These are phyloP conservation scores for Suhomyces ambrosiae DNA, from an alignment of 1,139 yeast species.

Conservation along the genomic window DNA sequence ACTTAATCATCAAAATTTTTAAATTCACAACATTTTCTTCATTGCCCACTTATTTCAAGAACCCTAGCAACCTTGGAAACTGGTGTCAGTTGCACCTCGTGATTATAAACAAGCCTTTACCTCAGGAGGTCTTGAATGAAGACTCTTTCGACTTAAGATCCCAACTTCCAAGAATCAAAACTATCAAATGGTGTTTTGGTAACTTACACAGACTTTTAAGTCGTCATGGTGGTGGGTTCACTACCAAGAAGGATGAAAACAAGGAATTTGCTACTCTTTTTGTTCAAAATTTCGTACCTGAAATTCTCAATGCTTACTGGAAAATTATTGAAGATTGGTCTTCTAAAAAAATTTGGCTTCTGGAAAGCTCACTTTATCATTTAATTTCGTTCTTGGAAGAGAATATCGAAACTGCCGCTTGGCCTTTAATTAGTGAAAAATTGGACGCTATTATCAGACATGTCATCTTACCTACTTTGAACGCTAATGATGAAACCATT, in stretches of 20 bases:
- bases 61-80: conserved; percentile 52
- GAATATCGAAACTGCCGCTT: conserved; percentile 55
- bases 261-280: conserved; percentile 50
- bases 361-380: conserved; percentile 61
- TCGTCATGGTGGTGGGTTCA: conserved; percentile 55
- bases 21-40: conserved; percentile 60
- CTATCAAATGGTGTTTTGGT: conserved; percentile 75
- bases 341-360: conserved; percentile 56
- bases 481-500: conserved; percentile 55
- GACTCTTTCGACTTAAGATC: conserved; percentile 37
- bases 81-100: conserved; percentile 68
- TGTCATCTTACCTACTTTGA: conserved; percentile 64
- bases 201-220: conserved; percentile 61
- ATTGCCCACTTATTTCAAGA: conserved; percentile 60
- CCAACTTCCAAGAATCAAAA: conserved; percentile 54
- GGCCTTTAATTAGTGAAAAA: conserved; percentile 57
- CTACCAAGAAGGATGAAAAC: conserved; percentile 38
- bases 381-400: conserved; percentile 67
- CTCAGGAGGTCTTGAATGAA: conserved; percentile 38
- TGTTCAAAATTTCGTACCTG: conserved; percentile 58
- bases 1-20: conserved; percentile 64
- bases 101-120: conserved; percentile 49
- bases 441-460: conserved; percentile 60
- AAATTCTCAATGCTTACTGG: conserved; percentile 61
- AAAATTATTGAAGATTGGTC: conserved; percentile 63